Evolutionary conservation across 2,329 filamentous ascomycete genomes (phyloP), one percentile per base, ranked within the genome.

Genomic region (Colletotrichum simmondsii): DNA sequence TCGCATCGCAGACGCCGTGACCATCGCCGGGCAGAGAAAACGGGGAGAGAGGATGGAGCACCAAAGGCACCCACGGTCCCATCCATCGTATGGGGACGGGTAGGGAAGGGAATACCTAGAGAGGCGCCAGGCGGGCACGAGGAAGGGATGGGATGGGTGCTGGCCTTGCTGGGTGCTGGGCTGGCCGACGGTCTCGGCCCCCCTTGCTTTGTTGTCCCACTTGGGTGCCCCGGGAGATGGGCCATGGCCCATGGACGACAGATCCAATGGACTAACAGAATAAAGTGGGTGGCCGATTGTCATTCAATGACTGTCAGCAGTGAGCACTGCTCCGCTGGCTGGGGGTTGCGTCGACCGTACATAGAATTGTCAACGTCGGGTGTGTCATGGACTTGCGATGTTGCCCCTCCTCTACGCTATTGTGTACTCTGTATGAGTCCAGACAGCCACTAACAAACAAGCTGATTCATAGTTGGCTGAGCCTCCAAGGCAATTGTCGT

Each of bases 151-250:
- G 49, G 30, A 56, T 54, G 56, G 16, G 37, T 42, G 37, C 37
- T 42, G 14, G 37, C 32, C 32, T 16, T 42, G 37, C 37, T 42
- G 37, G 37, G 37, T 42, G 37, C 49, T 57, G 56, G 24, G 42
- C 63, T 46, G 32, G 68, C 35, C 42, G n/a, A 49, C 30, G 49
- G 52, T 58, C 69, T 68, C 53, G 69, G 60, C 65, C 66, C 66
- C 70, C 66, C 66, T 71, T 65, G 66, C 60, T 65, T 61, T 46
- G 59, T 52, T 65, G 71, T 73, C 60, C 71, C 54, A 65, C 71
- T 71, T 71, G 65, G 71, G 54, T 32, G 61, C 49, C 66, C 59
- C 32, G 32, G 60, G 59, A 60, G 35, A 54, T 65, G 67, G 66
- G 54, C 19, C 66, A 69, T 35, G 58, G 60, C 16, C 65, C 66